Evolutionary conservation across 2,329 filamentous ascomycete genomes (phyloP).

Genomic region (Cladophialophora yegresii): DNA sequence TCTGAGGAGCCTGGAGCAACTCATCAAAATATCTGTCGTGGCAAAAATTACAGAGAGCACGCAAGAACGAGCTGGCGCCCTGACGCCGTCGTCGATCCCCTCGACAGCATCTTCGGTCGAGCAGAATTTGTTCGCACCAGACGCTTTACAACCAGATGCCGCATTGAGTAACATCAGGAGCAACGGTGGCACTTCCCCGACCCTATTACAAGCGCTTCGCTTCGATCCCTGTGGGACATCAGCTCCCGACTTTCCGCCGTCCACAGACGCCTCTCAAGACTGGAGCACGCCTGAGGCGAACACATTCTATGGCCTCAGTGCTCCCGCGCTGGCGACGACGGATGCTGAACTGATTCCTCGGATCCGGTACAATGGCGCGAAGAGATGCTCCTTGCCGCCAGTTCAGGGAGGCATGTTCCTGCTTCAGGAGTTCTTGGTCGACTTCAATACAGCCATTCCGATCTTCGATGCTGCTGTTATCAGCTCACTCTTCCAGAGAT

Average conservation of each 20-base stretch:
- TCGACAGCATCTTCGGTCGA: constrained; percentile 56
- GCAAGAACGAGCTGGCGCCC: constrained; percentile 79
- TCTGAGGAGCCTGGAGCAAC: constrained; percentile 86
- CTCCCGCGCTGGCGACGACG: neutral
- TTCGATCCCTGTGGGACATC: neutral
- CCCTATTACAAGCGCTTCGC: constrained; percentile 11
- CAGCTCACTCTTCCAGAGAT: constrained; percentile 90
- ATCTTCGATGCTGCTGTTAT: constrained; percentile 96
- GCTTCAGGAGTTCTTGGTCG: constrained; percentile 90
- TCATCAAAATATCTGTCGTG: constrained; percentile 75
- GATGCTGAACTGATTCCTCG: constrained; percentile 17
- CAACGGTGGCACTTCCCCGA: constrained; percentile 6
- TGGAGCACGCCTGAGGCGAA: neutral
- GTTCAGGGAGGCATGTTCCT: constrained; percentile 85
- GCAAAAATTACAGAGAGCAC: constrained; percentile 50
- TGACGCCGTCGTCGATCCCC: constrained; percentile 82
- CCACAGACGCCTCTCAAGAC: constrained; percentile 10
- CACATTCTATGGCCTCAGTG: constrained; percentile 4
- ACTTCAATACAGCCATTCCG: constrained; percentile 98
- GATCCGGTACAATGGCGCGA: constrained; percentile 13
- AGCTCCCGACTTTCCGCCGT: neutral
- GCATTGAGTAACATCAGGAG: neutral
- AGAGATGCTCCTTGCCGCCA: constrained; percentile 62
- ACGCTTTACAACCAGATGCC: neutral
- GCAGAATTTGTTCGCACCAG: neutral